Percentiles rank a stretch among this genome's conserved stretches.
Evolutionary conservation across 106 monocot species (phyloP).

Genomic region (Dactylorhiza incarnata): DNA sequence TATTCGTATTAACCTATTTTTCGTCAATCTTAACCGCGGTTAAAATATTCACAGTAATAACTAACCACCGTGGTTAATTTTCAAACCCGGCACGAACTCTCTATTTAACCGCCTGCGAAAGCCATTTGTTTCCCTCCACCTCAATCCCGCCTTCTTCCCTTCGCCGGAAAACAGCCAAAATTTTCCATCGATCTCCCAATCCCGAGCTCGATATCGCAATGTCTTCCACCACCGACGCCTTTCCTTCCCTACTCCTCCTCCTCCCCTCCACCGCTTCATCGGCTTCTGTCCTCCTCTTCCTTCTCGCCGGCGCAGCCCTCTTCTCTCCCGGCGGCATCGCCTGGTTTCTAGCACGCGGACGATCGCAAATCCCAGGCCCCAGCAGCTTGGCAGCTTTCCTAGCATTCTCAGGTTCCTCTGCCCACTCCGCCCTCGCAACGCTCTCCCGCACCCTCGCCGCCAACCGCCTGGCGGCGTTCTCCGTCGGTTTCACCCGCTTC

Average conservation of each 20-base stretch:
- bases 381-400: conserved; percentile 24
- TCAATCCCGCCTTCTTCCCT: background rate
- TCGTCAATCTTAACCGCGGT: background rate
- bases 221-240: background rate
- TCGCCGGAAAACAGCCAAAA: background rate
- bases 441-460: conserved; percentile 27
- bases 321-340: conserved; percentile 49
- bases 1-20: background rate
- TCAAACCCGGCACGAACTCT: background rate
- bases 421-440: conserved; percentile 42
- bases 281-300: conserved; percentile 8
- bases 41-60: background rate
- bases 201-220: background rate
- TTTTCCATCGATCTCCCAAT: background rate
- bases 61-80: background rate
- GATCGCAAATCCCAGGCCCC: background rate
- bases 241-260: background rate
- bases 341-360: conserved; percentile 25
- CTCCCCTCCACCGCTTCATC: background rate
- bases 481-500: conserved; percentile 61
- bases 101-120: background rate
- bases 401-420: conserved; percentile 19
- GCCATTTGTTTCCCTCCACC: background rate
- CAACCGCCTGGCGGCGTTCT: conserved; percentile 48
- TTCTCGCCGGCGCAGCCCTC: background rate